These are phyloP conservation scores for Diutina neorugosa DNA, from an alignment of 1,139 yeast genomes.

Conservation along the genomic window DNA sequence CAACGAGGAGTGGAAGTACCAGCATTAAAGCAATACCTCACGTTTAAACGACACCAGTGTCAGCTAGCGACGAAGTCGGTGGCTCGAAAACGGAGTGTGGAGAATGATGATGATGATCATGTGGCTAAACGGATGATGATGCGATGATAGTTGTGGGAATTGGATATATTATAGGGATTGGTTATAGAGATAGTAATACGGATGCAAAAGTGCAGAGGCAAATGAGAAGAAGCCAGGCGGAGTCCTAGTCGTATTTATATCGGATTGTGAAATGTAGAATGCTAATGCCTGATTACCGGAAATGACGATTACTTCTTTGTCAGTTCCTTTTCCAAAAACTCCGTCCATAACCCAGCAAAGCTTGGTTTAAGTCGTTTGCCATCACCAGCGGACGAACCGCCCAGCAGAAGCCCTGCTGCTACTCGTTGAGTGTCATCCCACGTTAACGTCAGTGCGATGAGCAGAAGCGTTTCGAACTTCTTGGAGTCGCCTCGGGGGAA, in stretches of 20 bases:
- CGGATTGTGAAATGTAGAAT: too few relatives aligned
- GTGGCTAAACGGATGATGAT: neutral
- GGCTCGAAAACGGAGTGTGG: neutral
- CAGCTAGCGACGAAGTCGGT: neutral
- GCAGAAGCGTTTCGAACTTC: conserved; percentile 80
- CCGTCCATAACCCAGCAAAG: conserved; percentile 83
- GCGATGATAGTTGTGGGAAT: neutral
- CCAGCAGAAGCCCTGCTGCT: conserved; percentile 62
- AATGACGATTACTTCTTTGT: conserved; percentile 10
- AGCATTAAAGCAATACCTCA: neutral
- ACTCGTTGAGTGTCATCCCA: conserved; percentile 82
- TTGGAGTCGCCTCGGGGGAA: conserved; percentile 90
- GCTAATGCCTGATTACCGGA: neutral
- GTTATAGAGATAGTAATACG: neutral
- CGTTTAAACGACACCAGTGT: neutral
- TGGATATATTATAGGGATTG: neutral
- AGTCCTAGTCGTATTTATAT: too few relatives aligned
- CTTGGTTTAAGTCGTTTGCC: conserved; percentile 40
- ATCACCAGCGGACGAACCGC: conserved; percentile 13
- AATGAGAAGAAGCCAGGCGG: too few relatives aligned
- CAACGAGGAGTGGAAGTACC: neutral
- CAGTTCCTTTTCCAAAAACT: conserved; percentile 71
- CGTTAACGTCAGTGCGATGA: conserved; percentile 68
- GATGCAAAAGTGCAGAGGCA: too few relatives aligned
- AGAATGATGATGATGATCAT: neutral